These are phyloP conservation scores for Cicer judaicum DNA, from an alignment of 306 rosid genomes.

Conservation along the genomic window DNA sequence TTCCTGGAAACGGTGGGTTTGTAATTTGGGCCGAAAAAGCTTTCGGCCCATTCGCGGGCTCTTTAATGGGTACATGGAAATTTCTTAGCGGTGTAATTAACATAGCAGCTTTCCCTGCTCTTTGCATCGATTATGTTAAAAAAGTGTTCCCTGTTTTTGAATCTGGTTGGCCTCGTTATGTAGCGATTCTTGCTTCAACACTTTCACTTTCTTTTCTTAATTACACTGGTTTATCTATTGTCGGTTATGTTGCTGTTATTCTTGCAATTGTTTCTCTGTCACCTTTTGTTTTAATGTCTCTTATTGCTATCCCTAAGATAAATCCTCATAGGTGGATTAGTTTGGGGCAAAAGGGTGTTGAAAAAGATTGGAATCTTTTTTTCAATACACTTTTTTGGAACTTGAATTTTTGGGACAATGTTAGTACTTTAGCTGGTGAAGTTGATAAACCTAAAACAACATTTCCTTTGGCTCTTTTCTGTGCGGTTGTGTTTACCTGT, in stretches of 20 bases:
- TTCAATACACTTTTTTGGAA: constrained; percentile 52
- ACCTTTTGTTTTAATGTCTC: constrained; percentile 44
- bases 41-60: constrained; percentile 50
- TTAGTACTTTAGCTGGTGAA: constrained; percentile 52
- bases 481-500: constrained; percentile 50
- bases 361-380: constrained; percentile 50
- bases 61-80: constrained; percentile 50
- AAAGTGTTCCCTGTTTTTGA: constrained; percentile 36
- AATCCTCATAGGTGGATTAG: constrained; percentile 43
- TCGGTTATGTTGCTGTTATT: constrained; percentile 42
- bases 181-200: constrained; percentile 27
- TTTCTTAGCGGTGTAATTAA: constrained; percentile 54
- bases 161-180: constrained; percentile 47
- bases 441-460: constrained; percentile 47
- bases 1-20: constrained; percentile 50
- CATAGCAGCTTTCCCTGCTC: constrained; percentile 46
- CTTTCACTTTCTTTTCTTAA: constrained; percentile 42
- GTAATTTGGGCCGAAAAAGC: constrained; percentile 50
- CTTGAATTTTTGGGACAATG: constrained; percentile 53
- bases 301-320: constrained; percentile 47
- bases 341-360: constrained; percentile 46
- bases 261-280: constrained; percentile 29
- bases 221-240: constrained; percentile 44
- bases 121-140: constrained; percentile 45
- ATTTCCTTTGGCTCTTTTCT: constrained; percentile 44